These are phyloP conservation scores for Botrytis sinoallii DNA, from an alignment of 2,329 filamentous ascomycete species.

Conservation along the genomic window DNA sequence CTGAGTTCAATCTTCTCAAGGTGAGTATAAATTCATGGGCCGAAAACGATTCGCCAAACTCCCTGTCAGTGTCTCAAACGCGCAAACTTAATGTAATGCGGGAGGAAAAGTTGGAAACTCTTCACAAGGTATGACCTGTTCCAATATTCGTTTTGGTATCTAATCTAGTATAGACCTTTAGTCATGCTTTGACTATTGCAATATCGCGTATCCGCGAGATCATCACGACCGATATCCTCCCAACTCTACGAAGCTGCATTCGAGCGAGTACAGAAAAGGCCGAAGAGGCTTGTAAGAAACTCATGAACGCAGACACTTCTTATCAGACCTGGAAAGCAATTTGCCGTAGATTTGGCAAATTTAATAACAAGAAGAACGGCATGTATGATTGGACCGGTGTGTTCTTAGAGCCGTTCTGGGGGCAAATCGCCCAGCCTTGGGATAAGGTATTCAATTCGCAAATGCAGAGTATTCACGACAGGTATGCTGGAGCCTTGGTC, in stretches of 20 bases:
- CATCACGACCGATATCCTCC: background rate
- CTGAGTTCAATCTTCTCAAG: background rate
- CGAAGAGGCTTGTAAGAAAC: background rate
- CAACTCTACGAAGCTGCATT: background rate
- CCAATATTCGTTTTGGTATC: no score
- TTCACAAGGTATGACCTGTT: background rate
- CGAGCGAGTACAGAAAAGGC: background rate
- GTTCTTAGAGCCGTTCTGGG: background rate
- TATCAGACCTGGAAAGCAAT: slow-evolving; percentile 2
- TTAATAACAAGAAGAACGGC: background rate
- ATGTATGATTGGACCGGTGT: background rate
- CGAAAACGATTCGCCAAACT: background rate
- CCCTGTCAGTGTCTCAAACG: background rate
- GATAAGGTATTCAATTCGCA: background rate
- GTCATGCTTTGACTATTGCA: no score
- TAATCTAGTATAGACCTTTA: no score
- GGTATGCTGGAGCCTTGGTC: background rate
- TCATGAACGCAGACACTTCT: background rate
- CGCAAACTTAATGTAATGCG: background rate
- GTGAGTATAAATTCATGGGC: background rate
- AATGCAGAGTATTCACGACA: background rate
- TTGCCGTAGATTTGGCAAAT: background rate
- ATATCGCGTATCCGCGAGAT: background rate
- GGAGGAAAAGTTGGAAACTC: background rate
- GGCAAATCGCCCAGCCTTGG: background rate